Conservation (phyloP, 805 yeast genomes). For the Kluyveromyces siamensis region DNA sequence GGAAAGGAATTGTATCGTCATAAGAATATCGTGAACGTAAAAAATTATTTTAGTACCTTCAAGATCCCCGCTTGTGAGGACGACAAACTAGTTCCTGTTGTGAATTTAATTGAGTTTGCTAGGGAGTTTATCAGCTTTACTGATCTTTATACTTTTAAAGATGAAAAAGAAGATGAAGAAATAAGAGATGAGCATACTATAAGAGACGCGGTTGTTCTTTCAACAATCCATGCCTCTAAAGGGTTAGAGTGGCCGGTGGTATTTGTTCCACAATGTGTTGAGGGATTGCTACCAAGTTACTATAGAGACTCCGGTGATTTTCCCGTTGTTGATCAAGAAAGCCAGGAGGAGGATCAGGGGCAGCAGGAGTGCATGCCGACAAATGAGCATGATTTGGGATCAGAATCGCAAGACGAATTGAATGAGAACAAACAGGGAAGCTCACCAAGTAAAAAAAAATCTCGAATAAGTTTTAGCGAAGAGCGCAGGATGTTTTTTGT, state of each 20-base stretch:
- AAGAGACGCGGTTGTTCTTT: slow-evolving; percentile 35
- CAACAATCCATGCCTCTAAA: slow-evolving; percentile 88
- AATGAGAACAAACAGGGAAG: slow-evolving; percentile 9
- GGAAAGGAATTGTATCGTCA: slow-evolving; percentile 1
- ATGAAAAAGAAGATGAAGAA: slow-evolving; percentile 6
- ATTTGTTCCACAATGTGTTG: slow-evolving; percentile 64
- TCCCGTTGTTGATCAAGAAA: slow-evolving; percentile 18
- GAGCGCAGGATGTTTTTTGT: slow-evolving; percentile 84
- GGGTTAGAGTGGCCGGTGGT: slow-evolving; percentile 96
- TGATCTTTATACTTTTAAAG: slow-evolving; percentile 26
- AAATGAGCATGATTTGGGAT: slow-evolving; percentile 3
- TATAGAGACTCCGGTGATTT: slow-evolving; percentile 31
- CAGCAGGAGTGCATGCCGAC: not conserved
- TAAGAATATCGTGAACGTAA: not conserved
- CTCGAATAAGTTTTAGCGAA: slow-evolving; percentile 33
- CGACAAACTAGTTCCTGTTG: not conserved
- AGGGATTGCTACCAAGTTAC: slow-evolving; percentile 54
- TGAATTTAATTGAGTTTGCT: slow-evolving; percentile 12
- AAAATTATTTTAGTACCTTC: slow-evolving; percentile 2
- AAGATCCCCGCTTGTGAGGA: not conserved
- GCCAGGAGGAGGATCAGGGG: slow-evolving; percentile 20
- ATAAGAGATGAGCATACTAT: not conserved
- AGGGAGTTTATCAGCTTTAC: slow-evolving; percentile 31
- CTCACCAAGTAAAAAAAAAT: slow-evolving; percentile 3
- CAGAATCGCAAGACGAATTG: slow-evolving; percentile 10